Evolutionary conservation across 331 rosid genomes (phyloP).

Genomic region (Malus hybrid): DNA sequence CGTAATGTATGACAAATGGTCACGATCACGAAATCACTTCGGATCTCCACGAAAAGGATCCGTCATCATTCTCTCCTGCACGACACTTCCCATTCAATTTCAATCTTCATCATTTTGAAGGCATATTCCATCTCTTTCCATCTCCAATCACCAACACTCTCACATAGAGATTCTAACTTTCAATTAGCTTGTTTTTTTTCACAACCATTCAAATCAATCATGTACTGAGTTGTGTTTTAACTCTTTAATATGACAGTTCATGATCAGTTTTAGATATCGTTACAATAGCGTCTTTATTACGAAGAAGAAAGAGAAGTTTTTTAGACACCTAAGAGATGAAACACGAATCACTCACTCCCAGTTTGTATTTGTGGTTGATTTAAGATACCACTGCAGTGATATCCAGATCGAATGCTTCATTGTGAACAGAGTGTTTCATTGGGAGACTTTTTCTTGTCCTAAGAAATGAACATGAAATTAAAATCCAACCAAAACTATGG

Average conservation of each 20-base stretch:
- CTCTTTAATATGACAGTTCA: neutral
- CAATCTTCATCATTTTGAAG: neutral
- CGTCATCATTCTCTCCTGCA: neutral
- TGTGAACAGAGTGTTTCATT: neutral
- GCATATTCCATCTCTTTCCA: slow-evolving; percentile 1
- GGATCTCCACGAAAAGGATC: no score
- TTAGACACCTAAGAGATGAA: neutral
- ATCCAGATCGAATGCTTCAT: neutral
- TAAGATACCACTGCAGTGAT: accelerated
- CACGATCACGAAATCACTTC: no score
- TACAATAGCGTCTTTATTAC: accelerated
- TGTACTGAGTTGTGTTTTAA: no score
- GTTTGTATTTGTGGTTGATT: accelerated
- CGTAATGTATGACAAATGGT: no score
- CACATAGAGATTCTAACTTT: neutral
- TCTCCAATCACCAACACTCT: neutral
- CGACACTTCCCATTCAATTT: neutral
- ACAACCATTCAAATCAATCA: neutral
- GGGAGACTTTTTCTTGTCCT: neutral
- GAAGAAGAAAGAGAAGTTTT: accelerated
- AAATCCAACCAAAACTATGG: neutral
- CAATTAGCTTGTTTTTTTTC: neutral
- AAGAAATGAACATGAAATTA: neutral
- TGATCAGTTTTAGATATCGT: accelerated
- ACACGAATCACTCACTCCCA: neutral